Percentiles rank a stretch among this genome's conserved stretches.
Evolutionary conservation across 371 early-diverging fungal species (phyloP).

Genomic region (Mortierella sp.): DNA sequence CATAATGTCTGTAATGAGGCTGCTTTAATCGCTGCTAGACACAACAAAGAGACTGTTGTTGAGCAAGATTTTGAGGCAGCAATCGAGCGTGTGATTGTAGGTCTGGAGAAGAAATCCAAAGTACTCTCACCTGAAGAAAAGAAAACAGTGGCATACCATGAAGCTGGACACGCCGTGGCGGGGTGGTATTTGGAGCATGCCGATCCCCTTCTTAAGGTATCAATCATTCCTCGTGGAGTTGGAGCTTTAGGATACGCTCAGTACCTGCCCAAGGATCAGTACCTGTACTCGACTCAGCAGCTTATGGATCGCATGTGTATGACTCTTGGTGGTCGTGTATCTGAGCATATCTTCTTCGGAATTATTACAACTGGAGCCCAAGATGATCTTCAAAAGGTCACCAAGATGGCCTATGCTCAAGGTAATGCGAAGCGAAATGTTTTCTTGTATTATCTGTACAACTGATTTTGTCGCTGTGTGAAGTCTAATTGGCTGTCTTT

Average conservation of each 20-base stretch:
- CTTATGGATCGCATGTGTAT: constrained; percentile 97
- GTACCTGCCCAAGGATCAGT: constrained; percentile 98
- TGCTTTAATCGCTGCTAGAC: constrained; percentile 97
- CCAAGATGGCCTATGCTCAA: constrained; percentile 96
- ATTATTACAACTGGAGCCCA: constrained; percentile 68
- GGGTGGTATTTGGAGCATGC: constrained; percentile 98
- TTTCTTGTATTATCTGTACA: background rate
- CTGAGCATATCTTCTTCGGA: constrained; percentile 96
- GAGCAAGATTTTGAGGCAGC: constrained; percentile 96
- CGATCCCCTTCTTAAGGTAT: constrained; percentile 97
- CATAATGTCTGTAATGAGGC: constrained; percentile 99
- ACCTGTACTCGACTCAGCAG: constrained; percentile 92
- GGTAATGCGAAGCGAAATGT: constrained; percentile 19
- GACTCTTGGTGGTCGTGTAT: constrained; percentile 98
- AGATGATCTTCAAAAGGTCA: constrained; percentile 95
- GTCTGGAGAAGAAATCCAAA: constrained; percentile 96
- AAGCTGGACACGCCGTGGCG: constrained; percentile 99
- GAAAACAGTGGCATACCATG: constrained; percentile 99
- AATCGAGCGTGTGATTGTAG: constrained; percentile 98
- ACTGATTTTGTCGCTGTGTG: background rate
- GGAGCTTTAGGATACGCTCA: constrained; percentile 99
- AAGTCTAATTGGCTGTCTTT: background rate
- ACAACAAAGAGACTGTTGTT: constrained; percentile 79
- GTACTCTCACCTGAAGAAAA: constrained; percentile 98
- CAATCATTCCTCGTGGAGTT: constrained; percentile 97